Conservation (phyloP, 2,329 filamentous ascomycete genomes). For the Aspergillus hiratsukae region DNA sequence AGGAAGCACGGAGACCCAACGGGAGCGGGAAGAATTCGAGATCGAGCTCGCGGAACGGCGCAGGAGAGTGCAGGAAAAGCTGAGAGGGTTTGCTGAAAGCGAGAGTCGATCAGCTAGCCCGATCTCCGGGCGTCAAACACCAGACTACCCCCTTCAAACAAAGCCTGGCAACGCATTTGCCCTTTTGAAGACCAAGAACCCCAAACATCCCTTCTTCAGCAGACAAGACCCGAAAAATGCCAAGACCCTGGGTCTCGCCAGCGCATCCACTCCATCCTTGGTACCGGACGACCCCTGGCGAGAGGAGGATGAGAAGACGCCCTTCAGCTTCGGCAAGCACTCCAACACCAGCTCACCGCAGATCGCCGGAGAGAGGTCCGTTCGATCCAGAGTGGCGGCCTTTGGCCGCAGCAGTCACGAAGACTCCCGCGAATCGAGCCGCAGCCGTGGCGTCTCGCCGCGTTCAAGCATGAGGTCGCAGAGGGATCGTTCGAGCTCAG, state of each 20-base stretch:
- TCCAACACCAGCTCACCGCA: slow-evolving; percentile 38
- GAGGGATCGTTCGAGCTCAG: slow-evolving; percentile 54
- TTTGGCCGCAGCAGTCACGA: slow-evolving; percentile 31
- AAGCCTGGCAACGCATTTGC: slow-evolving; percentile 42
- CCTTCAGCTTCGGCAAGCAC: slow-evolving; percentile 29
- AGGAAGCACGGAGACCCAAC: slow-evolving; percentile 46
- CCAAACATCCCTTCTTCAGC: slow-evolving; percentile 26
- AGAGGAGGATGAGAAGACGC: slow-evolving; percentile 33
- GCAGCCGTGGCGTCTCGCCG: slow-evolving; percentile 34
- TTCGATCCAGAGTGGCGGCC: slow-evolving; percentile 25
- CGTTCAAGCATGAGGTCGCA: slow-evolving; percentile 36
- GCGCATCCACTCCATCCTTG: slow-evolving; percentile 34
- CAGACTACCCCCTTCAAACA: slow-evolving; percentile 23
- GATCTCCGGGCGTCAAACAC: slow-evolving; percentile 31
- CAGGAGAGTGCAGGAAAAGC: slow-evolving; percentile 45
- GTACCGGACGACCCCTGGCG: slow-evolving; percentile 32
- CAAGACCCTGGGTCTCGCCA: slow-evolving; percentile 41
- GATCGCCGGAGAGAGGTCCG: slow-evolving; percentile 25
- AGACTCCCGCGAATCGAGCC: slow-evolving; percentile 31
- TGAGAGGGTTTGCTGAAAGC: slow-evolving; percentile 40
- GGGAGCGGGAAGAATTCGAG: slow-evolving; percentile 46
- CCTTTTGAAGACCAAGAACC: slow-evolving; percentile 40
- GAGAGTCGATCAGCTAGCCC: slow-evolving; percentile 44
- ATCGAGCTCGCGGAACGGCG: slow-evolving; percentile 46
- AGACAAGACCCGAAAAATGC: slow-evolving; percentile 35